phyloP scores from a whole-genome alignment of 208 protist species.

The Trypanosoma melophagium region DNA sequence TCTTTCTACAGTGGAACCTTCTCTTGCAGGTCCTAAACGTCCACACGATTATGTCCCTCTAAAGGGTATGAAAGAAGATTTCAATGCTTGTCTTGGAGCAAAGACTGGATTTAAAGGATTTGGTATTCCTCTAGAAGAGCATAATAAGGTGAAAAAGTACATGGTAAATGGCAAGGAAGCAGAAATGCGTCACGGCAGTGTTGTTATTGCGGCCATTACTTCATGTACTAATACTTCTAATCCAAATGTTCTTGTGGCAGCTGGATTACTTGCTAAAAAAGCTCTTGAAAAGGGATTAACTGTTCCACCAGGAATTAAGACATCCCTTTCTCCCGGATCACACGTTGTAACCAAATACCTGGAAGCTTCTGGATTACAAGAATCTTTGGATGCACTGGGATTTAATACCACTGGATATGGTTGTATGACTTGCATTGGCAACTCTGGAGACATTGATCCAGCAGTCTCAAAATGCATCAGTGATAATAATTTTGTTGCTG shows the following conservation, averaged over 20 bases:
- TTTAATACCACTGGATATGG: constrained; percentile 94
- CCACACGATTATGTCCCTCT: constrained; percentile 94
- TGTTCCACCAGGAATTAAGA: constrained; percentile 93
- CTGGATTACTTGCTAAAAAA: constrained; percentile 93
- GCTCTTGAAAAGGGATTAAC: constrained; percentile 89
- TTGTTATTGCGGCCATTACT: constrained; percentile 96
- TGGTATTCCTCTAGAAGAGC: constrained; percentile 81
- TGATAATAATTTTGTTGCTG: constrained; percentile 92
- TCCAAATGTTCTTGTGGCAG: constrained; percentile 94
- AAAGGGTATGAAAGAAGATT: constrained; percentile 91
- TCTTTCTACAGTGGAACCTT: constrained; percentile 87
- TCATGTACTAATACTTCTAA: constrained; percentile 97
- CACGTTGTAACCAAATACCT: constrained; percentile 96
- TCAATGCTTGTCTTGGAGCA: constrained; percentile 86
- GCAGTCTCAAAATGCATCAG: constrained; percentile 91
- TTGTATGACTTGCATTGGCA: constrained; percentile 98
- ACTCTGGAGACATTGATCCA: constrained; percentile 91
- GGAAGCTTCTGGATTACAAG: constrained; percentile 80
- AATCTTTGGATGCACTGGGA: constrained; percentile 85
- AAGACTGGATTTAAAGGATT: constrained; percentile 96
- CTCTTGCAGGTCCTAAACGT: constrained; percentile 93
- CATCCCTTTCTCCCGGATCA: constrained; percentile 94
- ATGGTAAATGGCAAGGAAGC: constrained; percentile 76
- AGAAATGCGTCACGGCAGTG: constrained; percentile 90
- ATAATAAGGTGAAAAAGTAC: constrained; percentile 75